These are phyloP conservation scores for Physcomitrium patens DNA, from an alignment of 225 moss, liverwort and hornwort genomes.

Conservation along the genomic window DNA sequence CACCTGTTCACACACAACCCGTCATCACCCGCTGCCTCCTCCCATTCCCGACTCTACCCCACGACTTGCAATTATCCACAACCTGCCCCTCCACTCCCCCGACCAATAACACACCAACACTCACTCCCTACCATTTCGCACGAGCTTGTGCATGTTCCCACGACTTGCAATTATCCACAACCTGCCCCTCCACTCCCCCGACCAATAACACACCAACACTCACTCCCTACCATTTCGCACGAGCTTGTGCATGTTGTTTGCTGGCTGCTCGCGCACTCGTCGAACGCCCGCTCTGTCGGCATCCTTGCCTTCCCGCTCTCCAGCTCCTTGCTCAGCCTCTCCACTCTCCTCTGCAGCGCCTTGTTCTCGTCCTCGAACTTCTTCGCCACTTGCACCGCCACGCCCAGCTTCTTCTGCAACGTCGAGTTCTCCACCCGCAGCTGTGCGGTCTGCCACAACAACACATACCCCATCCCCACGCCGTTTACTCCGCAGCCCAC, in stretches of 20 bases:
- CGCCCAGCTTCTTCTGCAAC: conserved; percentile 48
- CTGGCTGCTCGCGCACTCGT: conserved; percentile 45
- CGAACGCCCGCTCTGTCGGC: not conserved
- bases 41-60: no score
- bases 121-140: conserved; percentile 36
- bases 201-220: no score
- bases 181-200: no score
- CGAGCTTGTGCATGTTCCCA: conserved; percentile 32
- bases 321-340: conserved; percentile 31
- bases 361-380: conserved; percentile 60
- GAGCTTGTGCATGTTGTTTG: conserved; percentile 40
- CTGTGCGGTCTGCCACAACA: conserved; percentile 55
- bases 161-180: no score
- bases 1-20: not conserved
- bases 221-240: conserved; percentile 37
- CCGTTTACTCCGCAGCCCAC: no score
- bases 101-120: no score
- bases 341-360: conserved; percentile 38
- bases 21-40: no score
- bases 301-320: conserved; percentile 20
- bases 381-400: conserved; percentile 43
- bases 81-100: no score
- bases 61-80: no score
- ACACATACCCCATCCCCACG: not conserved
- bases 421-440: conserved; percentile 67